Evolutionary conservation across 768 basidiomycete species (phyloP), one percentile per base, ranked within the genome.

Genomic region (Pleurotus tuber-regium): DNA sequence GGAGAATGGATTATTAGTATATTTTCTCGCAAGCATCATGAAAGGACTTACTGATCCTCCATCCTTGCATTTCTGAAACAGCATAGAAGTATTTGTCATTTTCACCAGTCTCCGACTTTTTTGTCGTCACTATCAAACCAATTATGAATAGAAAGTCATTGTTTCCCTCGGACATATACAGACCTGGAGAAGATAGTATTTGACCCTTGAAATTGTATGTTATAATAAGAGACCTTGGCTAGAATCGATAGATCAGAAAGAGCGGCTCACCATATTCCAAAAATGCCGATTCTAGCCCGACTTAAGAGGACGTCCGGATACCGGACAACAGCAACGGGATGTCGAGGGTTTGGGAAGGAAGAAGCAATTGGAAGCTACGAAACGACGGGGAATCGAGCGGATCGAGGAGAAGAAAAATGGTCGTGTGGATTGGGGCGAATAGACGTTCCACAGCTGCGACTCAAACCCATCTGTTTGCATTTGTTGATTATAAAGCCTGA

Each of bases 11-110:
- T 50, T 21, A 28, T 16, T 25, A 19, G 44, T 26, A 30, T 12
- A 31, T n/a, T 29, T 16, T 16, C 28, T 43, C 10, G n/a, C 18
- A 44, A 44, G 33, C 30, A 29, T n/a, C n/a, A n/a, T n/a, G n/a
- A 30, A 53, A 54, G 25, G 41, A 87, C 96, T 72, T 63, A 99
- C 96, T 84, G 71, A 98, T 87, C 70, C 97, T 79, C 97, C 97
- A 99, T 61, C 97, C 97, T 70, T 99, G 97, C 96, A 98, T 98
- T 71, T 98, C 95, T 40, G 89, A 86, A 36, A 97, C 79, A 5
- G 81, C 87, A 68, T 85, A 98, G 40, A 77, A 61, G 68, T 80
- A 85, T 52, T 80, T 80, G 54, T 74, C 77, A 80, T 92, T 85
- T 56, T 73, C 76, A 36, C 90, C 93, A 18, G 76, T 67, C 59